Conservation (phyloP, 1,139 yeast genomes). For the Candida dubliniensis region DNA sequence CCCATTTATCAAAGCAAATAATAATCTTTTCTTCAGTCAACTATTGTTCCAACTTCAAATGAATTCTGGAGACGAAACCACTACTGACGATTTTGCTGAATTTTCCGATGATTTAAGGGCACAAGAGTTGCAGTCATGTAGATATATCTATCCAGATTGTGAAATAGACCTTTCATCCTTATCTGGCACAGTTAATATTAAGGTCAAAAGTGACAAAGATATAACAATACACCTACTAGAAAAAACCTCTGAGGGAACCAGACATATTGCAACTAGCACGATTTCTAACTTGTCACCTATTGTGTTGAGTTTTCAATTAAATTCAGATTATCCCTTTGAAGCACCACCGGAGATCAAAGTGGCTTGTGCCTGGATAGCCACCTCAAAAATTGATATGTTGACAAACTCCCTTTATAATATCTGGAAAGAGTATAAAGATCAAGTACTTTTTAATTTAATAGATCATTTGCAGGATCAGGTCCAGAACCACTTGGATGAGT, state of each 20-base stretch:
- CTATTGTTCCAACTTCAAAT: background rate
- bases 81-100: conserved; percentile 6
- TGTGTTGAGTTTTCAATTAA: conserved; percentile 27
- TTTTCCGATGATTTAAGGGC: conserved; percentile 24
- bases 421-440: conserved; percentile 43
- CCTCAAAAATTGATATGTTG: conserved; percentile 16
- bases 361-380: conserved; percentile 22
- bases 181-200: conserved; percentile 29
- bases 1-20: too few species aligned
- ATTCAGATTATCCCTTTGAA: conserved; percentile 27
- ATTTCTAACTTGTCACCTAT: conserved; percentile 31
- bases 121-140: conserved; percentile 50
- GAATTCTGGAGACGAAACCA: background rate
- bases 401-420: conserved; percentile 22
- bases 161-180: conserved; percentile 17
- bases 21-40: too few species aligned
- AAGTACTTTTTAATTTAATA: conserved; percentile 45
- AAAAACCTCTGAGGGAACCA: background rate
- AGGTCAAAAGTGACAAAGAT: conserved; percentile 23
- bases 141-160: conserved; percentile 52
- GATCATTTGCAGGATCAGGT: conserved; percentile 41
- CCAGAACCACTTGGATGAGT: conserved; percentile 13
- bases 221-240: conserved; percentile 10
- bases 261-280: background rate
- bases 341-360: conserved; percentile 29